phyloP scores from a whole-genome alignment of 2,329 filamentous ascomycete species.

The Fusarium tuaranense region DNA sequence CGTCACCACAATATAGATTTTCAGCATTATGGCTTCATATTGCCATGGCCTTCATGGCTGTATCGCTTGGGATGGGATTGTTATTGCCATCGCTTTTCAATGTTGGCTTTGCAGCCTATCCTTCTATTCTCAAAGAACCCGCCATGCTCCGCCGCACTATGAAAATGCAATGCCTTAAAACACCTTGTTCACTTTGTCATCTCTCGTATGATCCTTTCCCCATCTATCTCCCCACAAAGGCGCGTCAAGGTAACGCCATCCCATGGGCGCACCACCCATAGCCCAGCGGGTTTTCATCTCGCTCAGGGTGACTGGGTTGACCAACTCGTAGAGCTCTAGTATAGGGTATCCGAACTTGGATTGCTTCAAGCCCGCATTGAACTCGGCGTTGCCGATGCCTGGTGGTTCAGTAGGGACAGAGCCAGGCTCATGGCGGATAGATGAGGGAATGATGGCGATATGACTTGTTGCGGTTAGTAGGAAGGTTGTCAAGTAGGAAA shows the following conservation, averaged over 20 bases:
- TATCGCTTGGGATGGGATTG: background rate
- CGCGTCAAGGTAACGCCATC: slow-evolving; percentile 38
- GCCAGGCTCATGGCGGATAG: slow-evolving; percentile 22
- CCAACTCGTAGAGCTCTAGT: slow-evolving; percentile 40
- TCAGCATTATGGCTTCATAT: no score
- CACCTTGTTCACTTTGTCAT: slow-evolving; percentile 2
- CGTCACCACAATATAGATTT: no score
- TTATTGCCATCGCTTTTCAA: background rate
- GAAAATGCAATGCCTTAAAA: background rate
- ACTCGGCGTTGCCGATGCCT: slow-evolving; percentile 46
- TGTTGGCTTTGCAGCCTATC: background rate
- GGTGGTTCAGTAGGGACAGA: slow-evolving; percentile 34
- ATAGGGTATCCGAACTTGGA: slow-evolving; percentile 46
- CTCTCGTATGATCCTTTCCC: slow-evolving; percentile 25
- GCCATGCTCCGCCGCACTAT: background rate
- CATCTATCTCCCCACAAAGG: slow-evolving; percentile 42
- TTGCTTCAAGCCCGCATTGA: slow-evolving; percentile 43
- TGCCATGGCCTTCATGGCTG: background rate
- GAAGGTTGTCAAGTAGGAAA: background rate
- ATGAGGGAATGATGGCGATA: slow-evolving; percentile 23
- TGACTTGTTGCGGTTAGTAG: slow-evolving; percentile 11
- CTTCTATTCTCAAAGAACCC: background rate
- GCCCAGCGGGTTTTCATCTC: slow-evolving; percentile 43
- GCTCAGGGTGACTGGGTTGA: slow-evolving; percentile 32
- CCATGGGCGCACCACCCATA: slow-evolving; percentile 43